Evolutionary conservation across 305 asterid genomes (phyloP), one percentile per base, ranked within the genome.

Genomic region (Euphrasia arctica): DNA sequence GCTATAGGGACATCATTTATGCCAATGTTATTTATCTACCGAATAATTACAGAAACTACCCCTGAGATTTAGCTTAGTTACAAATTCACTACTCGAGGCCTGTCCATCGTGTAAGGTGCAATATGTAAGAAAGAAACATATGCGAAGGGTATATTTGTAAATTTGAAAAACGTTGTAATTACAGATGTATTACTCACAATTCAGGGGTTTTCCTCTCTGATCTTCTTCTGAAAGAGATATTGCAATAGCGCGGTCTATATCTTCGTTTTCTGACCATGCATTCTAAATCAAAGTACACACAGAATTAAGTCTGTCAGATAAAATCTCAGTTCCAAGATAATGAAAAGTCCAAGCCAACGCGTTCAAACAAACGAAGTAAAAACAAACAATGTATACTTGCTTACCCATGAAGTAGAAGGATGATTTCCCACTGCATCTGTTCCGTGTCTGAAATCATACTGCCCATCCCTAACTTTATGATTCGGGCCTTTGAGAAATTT

Each of bases 171-270:
- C 6, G 6, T 36, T 36, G 8, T 34, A 49, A 13, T 11, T 14
- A 14, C 0, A 13, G 18, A 49, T n/a, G 14, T 49, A n/a, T 49
- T 49, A 79, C 93, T 75, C 75, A 90, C 99, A 88, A 64, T 72
- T 69, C 42, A 78, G 72, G 54, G 68, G 54, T 59, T 80, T 79
- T 60, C 79, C 89, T 80, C 65, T 79, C 49, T 80, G 91, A 32
- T 90, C 91, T 80, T 87, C 96, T 63, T 90, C 96, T 41, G 83
- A 74, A 68, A 86, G 92, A 64, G 99, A 90, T 65, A 88, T 71
- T 59, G 98, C 96, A 82, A 94, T 94, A 65, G 98, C 97, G 59
- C 80, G 92, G 74, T 88, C 95, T 67, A 90, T 81, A 60, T 88
- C 99, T 82, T 86, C 99, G 68, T 65, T 72, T 77, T 88, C 99